A percentile compares a stretch with the other conserved stretches of the same genome.
Conservation (phyloP, 805 yeast genomes). For the Lachancea fermentati region DNA sequence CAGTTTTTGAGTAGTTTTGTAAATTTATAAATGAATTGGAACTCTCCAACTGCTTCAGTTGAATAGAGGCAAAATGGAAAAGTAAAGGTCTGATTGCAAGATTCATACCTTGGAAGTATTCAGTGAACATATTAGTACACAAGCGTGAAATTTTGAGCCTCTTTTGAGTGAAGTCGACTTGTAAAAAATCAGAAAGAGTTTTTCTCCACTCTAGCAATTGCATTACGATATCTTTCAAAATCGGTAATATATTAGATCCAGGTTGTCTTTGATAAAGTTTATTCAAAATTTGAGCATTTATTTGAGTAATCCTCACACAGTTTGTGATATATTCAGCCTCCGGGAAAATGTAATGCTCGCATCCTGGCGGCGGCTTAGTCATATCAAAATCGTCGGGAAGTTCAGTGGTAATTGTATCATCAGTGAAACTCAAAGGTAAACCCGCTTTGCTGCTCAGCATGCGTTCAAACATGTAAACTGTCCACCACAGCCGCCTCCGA, state of each 20-base stretch:
- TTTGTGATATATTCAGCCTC: constrained; percentile 71
- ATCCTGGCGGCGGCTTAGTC: constrained; percentile 53
- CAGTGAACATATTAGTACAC: constrained; percentile 72
- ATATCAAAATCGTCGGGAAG: constrained; percentile 68
- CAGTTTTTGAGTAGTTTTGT: constrained; percentile 59
- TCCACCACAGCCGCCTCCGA: constrained; percentile 82
- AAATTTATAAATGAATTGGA: constrained; percentile 55
- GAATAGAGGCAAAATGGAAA: constrained; percentile 69
- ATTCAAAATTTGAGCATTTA: constrained; percentile 66
- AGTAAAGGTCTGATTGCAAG: constrained; percentile 71
- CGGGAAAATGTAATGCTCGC: constrained; percentile 66
- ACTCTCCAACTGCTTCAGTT: constrained; percentile 45
- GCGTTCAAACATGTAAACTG: constrained; percentile 75
- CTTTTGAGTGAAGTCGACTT: constrained; percentile 53
- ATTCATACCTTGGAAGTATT: constrained; percentile 77
- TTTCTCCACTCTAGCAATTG: constrained; percentile 64
- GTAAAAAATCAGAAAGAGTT: constrained; percentile 55
- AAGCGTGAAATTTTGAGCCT: constrained; percentile 54
- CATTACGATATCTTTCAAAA: constrained; percentile 63
- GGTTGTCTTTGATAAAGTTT: constrained; percentile 72
- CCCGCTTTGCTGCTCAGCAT: constrained; percentile 83
- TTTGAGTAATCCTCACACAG: constrained; percentile 73
- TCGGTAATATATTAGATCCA: constrained; percentile 66
- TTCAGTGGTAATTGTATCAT: constrained; percentile 74
- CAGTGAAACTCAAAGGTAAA: constrained; percentile 70